These are phyloP conservation scores for Candida tropicalis DNA, from an alignment of 1,139 yeast species.

Conservation along the genomic window DNA sequence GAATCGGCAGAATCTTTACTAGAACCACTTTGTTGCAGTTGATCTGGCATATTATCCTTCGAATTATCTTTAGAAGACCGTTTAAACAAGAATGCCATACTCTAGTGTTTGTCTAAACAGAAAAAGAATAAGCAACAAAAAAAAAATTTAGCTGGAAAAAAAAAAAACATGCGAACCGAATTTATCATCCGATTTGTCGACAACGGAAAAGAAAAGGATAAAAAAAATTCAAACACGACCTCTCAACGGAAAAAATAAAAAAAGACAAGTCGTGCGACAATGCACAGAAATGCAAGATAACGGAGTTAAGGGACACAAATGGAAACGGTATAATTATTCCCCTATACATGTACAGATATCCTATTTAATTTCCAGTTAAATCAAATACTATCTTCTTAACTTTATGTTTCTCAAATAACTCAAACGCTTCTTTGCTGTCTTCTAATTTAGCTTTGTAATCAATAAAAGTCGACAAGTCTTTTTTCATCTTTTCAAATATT, in stretches of 20 bases:
- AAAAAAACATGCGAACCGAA: background rate
- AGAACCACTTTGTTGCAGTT: too few species aligned
- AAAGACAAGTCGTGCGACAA: background rate
- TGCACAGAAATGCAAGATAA: too few species aligned
- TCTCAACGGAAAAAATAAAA: too few species aligned
- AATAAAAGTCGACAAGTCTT: conserved; percentile 49
- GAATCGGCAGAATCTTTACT: too few species aligned
- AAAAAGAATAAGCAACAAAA: background rate
- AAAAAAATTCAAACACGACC: background rate
- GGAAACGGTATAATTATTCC: too few species aligned
- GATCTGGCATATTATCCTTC: too few species aligned
- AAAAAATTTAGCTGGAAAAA: background rate
- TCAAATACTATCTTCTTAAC: conserved; percentile 60
- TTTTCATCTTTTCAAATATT: conserved; percentile 47
- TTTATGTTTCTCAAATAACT: conserved; percentile 53
- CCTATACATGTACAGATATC: too few species aligned
- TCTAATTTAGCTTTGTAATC: conserved; percentile 48
- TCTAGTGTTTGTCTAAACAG: background rate
- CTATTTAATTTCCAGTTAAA: conserved; percentile 9
- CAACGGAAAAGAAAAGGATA: background rate
- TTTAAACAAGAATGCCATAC: too few species aligned
- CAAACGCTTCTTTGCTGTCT: conserved; percentile 50
- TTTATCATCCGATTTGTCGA: background rate
- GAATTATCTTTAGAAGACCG: too few species aligned
- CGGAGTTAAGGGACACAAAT: too few species aligned